Evolutionary conservation across 1,284 basidiomycete genomes (phyloP), one percentile per base, ranked within the genome.

Genomic region (Fistulina hepatica): DNA sequence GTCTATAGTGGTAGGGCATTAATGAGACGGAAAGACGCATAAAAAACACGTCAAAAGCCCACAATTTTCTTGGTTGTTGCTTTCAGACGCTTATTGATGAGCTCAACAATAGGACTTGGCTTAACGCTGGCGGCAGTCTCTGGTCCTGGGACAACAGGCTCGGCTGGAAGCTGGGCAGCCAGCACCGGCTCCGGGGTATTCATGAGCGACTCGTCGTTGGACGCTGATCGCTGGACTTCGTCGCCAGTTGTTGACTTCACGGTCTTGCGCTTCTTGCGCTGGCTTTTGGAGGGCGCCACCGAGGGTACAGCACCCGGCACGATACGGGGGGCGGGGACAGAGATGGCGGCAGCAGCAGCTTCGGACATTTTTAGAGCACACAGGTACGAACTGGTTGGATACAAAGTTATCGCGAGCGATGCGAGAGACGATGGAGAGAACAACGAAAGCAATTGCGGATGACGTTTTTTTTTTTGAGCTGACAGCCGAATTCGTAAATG

Each of bases 11-110:
- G 34, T 26, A 44, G 40, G 44, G 38, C 11, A n/a, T 30, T 16
- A 6, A 35, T 30, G 27, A 41, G 17, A 22, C 34, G 22, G 20
- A 39, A 36, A 36, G 36, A 22, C 21, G 39, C 19, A 32, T 19
- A 21, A 37, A 44, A 27, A 27, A 42, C 33, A 44, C 43, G 37
- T 31, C 6, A 33, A 23, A 71, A 81, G n/a, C n/a, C 50, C 54
- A 86, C 89, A 44, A 89, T 82, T 64, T 91, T 92, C 66, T 91
- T 91, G 42, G 67, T 70, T 21, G 84, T 67, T 26, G 70, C 65
- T 48, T 82, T 82, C 49, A 85, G 59, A 33, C 86, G 71, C 61
- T 88, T 90, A 49, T 69, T 67, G 40, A 91, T 60, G 45, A 90
- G 67, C 33, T 91, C 85, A 37, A 81, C 73, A 39, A 84, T 69